Percentiles rank a stretch among this genome's conserved stretches.
These are phyloP conservation scores for Paecilomyces formosus DNA, from an alignment of 2,329 filamentous ascomycete species.

Conservation along the genomic window DNA sequence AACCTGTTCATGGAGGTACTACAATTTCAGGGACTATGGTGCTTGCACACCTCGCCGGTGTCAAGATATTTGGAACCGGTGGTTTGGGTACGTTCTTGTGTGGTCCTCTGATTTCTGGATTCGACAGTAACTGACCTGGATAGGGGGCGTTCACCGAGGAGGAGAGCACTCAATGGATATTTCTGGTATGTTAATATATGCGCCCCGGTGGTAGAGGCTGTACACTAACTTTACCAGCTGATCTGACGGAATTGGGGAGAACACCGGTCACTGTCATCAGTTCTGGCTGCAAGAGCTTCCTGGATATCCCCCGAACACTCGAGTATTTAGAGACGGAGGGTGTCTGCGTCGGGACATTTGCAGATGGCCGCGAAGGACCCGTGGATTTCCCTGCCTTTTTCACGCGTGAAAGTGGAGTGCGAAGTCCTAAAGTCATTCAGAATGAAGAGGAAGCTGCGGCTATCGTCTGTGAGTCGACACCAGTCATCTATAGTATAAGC, in stretches of 20 bases:
- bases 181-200: constrained; percentile 41
- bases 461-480: constrained; percentile 58
- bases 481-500: background rate
- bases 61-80: constrained; percentile 89
- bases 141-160: constrained; percentile 79
- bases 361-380: constrained; percentile 63
- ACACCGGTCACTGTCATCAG: constrained; percentile 83
- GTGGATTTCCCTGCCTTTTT: constrained; percentile 92
- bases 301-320: constrained; percentile 83
- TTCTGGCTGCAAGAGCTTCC: constrained; percentile 90
- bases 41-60: constrained; percentile 76
- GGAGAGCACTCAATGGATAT: constrained; percentile 84
- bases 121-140: constrained; percentile 7
- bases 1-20: constrained; percentile 75
- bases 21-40: constrained; percentile 93
- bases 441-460: constrained; percentile 77
- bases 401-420: constrained; percentile 75
- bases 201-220: background rate
- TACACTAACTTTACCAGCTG: constrained; percentile 47
- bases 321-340: constrained; percentile 67
- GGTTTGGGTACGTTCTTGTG: constrained; percentile 54
- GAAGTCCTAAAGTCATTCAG: constrained; percentile 67
- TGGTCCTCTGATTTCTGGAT: background rate
- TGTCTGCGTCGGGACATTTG: constrained; percentile 82
- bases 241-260: constrained; percentile 85